phyloP scores from a whole-genome alignment of 345 rosid genomes.

The Aquilaria sinensis region DNA sequence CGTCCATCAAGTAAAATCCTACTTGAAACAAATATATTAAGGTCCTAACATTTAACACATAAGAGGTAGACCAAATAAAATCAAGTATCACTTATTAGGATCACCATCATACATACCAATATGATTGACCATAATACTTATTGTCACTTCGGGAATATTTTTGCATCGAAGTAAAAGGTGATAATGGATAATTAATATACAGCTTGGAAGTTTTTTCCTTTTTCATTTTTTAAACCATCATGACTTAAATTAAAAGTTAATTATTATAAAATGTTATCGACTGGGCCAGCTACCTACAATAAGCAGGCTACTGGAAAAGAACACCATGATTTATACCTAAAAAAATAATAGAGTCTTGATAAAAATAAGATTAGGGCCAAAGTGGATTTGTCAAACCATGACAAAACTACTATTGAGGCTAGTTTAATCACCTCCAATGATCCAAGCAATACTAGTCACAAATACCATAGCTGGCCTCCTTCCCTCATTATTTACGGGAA shows the following conservation, averaged over 20 bases:
- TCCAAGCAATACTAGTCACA: slow-evolving; percentile 99
- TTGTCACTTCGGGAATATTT: slow-evolving; percentile 95
- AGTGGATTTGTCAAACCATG: background rate
- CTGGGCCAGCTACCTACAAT: slow-evolving; percentile 65
- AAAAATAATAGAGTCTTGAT: slow-evolving; percentile 20
- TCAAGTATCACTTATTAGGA: slow-evolving; percentile 54
- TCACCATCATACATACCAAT: slow-evolving; percentile 88
- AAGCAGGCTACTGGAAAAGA: slow-evolving; percentile 90
- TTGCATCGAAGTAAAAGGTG: slow-evolving; percentile 25
- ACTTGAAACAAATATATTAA: slow-evolving; percentile 14
- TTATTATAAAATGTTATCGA: slow-evolving; percentile 7
- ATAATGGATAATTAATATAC: background rate
- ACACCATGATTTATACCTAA: slow-evolving; percentile 99
- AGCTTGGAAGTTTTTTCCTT: no score
- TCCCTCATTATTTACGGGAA: slow-evolving; percentile 57
- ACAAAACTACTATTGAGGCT: slow-evolving; percentile 6
- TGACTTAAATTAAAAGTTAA: no score
- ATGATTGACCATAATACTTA: slow-evolving; percentile 81
- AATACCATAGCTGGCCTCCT: slow-evolving; percentile 88
- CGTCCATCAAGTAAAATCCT: slow-evolving; percentile 96
- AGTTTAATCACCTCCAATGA: slow-evolving; percentile 68
- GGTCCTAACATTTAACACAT: slow-evolving; percentile 13
- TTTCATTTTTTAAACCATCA: no score
- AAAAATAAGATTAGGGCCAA: slow-evolving; percentile 6
- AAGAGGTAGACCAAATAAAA: background rate